A percentile compares a stretch with the other conserved stretches of the same genome.
Evolutionary conservation across 2,329 filamentous ascomycete species (phyloP).

Genomic region (Botrytis cinerea): DNA sequence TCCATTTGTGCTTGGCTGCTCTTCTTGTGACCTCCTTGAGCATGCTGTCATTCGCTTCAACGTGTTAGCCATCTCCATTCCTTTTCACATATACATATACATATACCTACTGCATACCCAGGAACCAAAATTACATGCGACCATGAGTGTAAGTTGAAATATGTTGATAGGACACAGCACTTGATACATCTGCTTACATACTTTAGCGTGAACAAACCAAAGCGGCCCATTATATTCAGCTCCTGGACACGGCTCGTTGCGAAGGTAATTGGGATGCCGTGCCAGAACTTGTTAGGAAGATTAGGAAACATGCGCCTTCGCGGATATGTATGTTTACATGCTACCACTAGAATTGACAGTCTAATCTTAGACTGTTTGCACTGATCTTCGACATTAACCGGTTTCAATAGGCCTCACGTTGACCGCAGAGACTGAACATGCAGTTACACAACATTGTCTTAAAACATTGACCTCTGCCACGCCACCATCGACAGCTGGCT

Average conservation of each 20-base stretch:
- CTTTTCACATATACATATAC: not conserved
- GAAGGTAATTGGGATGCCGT: constrained; percentile 84
- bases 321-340: constrained; percentile 67
- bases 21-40: constrained; percentile 20
- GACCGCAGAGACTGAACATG: constrained; percentile 68
- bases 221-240: constrained; percentile 76
- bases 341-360: not conserved
- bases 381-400: constrained; percentile 28
- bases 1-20: constrained; percentile 6
- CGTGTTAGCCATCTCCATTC: constrained; percentile 4
- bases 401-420: constrained; percentile 61
- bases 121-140: constrained; percentile 27
- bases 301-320: constrained; percentile 88
- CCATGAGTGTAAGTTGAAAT: constrained; percentile 37
- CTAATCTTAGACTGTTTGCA: not conserved
- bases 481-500: constrained; percentile 31
- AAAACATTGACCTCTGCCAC: constrained; percentile 27
- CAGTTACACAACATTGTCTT: constrained; percentile 57
- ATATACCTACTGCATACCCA: not conserved
- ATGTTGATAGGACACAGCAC: not conserved
- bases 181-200: constrained; percentile 17
- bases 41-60: constrained; percentile 25
- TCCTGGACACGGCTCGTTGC: constrained; percentile 84
- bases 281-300: constrained; percentile 86
- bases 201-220: constrained; percentile 60